Conservation (phyloP, 352 stramenopile species). For the Achlya hypogyna region DNA sequence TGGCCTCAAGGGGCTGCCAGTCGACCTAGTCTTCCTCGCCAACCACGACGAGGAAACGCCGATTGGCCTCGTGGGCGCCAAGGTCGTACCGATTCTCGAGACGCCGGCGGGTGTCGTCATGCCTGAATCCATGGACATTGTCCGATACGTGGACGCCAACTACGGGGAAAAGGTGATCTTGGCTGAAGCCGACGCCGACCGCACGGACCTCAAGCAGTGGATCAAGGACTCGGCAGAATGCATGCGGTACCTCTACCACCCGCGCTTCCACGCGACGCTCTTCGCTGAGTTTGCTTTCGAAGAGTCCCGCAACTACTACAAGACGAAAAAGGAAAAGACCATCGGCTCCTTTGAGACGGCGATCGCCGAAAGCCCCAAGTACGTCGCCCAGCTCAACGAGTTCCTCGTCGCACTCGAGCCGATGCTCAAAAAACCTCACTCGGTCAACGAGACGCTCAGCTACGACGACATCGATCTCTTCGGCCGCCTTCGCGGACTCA, state of each 20-base stretch:
- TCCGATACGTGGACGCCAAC: slow-evolving; percentile 42
- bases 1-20: slow-evolving; percentile 30
- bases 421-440: slow-evolving; percentile 32
- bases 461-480: slow-evolving; percentile 55
- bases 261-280: slow-evolving; percentile 32
- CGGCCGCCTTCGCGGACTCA: slow-evolving; percentile 34
- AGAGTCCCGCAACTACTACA: slow-evolving; percentile 43
- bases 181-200: slow-evolving; percentile 27
- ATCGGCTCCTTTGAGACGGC: slow-evolving; percentile 34
- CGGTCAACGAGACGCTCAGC: slow-evolving; percentile 38
- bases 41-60: slow-evolving; percentile 46
- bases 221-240: slow-evolving; percentile 25
- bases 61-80: slow-evolving; percentile 19
- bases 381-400: slow-evolving; percentile 33
- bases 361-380: slow-evolving; percentile 30
- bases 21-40: slow-evolving; percentile 25
- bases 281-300: slow-evolving; percentile 39
- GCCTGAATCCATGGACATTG: slow-evolving; percentile 49
- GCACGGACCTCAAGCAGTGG: slow-evolving; percentile 38
- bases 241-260: slow-evolving; percentile 31
- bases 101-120: slow-evolving; percentile 34
- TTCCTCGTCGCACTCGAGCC: slow-evolving; percentile 29
- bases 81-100: slow-evolving; percentile 36
- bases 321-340: slow-evolving; percentile 39
- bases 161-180: slow-evolving; percentile 30